Evolutionary conservation across 257 asterid genomes (phyloP).

Genomic region (Marsdenia floribunda): DNA sequence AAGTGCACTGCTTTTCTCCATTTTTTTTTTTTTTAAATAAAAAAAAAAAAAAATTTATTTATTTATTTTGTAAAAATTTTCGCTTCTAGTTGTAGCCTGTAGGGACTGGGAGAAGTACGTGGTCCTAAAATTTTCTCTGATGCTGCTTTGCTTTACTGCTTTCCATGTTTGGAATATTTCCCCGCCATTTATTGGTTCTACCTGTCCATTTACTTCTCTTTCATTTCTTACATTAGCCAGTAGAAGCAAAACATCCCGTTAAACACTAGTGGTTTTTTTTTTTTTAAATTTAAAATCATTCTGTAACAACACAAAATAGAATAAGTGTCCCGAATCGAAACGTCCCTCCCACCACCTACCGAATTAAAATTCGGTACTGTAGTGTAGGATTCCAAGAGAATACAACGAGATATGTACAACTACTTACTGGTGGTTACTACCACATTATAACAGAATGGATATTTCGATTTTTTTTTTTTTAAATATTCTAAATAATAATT

Average conservation of each 20-base stretch:
- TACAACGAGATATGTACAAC: not conserved
- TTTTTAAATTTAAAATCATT: too few relatives aligned
- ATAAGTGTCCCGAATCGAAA: too few relatives aligned
- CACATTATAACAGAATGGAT: not conserved
- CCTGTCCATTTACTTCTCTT: not conserved
- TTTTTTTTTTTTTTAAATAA: not conserved
- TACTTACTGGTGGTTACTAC: not conserved
- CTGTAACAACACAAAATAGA: not conserved
- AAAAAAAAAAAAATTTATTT: too few relatives aligned
- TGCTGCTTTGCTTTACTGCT: conserved; percentile 8
- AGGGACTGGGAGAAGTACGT: conserved; percentile 13
- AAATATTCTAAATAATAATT: too few relatives aligned
- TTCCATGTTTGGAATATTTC: conserved; percentile 10
- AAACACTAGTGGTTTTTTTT: too few relatives aligned
- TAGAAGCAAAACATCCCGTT: too few relatives aligned
- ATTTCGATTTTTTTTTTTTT: not conserved
- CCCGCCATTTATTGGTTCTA: not conserved
- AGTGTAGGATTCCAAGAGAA: not conserved
- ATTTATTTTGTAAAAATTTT: too few relatives aligned
- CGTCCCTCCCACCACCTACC: not conserved
- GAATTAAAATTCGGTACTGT: not conserved
- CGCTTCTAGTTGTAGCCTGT: not conserved
- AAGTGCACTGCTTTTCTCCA: conserved; percentile 40
- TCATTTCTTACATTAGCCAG: too few relatives aligned
- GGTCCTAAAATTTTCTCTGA: conserved; percentile 16